phyloP scores from a whole-genome alignment of 192 early-diverging fungal genomes.

The Coemansia sp. region DNA sequence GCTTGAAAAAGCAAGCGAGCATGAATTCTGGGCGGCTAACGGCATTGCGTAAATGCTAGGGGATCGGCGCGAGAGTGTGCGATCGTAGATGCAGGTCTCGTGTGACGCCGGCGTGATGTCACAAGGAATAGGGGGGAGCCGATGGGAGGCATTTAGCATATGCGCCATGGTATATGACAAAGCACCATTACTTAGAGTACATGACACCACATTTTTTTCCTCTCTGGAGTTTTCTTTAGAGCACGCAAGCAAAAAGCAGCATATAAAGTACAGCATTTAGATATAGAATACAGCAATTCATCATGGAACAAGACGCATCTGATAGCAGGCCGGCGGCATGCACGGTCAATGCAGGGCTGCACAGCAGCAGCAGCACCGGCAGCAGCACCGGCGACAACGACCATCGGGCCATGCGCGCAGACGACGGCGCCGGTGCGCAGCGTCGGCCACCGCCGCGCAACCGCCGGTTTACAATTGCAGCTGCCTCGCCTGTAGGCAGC shows the following conservation, averaged over 20 bases:
- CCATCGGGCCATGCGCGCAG: neutral
- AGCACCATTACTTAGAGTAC: too few species aligned
- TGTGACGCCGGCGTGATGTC: slow-evolving; percentile 5
- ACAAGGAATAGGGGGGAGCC: neutral
- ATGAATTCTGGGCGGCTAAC: slow-evolving; percentile 39
- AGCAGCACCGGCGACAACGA: neutral
- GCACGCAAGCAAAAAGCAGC: too few species aligned
- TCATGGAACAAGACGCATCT: neutral
- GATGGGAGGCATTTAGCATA: too few species aligned
- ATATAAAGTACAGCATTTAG: too few species aligned
- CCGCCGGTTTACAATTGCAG: slow-evolving; percentile 4
- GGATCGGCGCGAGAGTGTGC: neutral
- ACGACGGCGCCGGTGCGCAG: neutral
- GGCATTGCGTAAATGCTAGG: slow-evolving; percentile 6
- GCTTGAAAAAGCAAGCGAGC: slow-evolving; percentile 21
- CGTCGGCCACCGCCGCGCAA: neutral
- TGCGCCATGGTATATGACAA: too few species aligned
- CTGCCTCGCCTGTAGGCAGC: neutral
- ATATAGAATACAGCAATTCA: too few species aligned
- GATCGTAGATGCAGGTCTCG: neutral
- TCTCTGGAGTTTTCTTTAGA: too few species aligned
- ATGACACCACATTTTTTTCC: too few species aligned
- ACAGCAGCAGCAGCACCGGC: too few species aligned
- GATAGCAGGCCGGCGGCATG: neutral
- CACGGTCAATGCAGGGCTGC: too few species aligned